Base-by-base conservation (phyloP, 768 basidiomycete genomes). In the Cystofilobasidium bisporidii region DNA sequence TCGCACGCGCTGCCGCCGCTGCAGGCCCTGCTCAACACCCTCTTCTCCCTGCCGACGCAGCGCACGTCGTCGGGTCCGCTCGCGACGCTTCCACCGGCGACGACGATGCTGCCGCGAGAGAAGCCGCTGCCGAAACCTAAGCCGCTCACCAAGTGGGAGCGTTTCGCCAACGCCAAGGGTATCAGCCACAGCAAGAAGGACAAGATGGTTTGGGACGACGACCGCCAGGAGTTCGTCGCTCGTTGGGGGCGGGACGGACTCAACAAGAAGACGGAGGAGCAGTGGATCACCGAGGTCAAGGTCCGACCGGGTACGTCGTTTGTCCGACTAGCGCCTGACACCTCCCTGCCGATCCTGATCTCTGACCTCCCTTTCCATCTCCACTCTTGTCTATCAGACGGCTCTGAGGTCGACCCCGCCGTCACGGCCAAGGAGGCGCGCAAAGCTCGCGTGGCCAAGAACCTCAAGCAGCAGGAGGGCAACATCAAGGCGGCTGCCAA, bases 51-150 rank as follows among this genome's bases (percentile, higher is more conserved):
- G 15, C 92, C 93, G 15, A 88, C 86, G 10, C 70, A 71, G 18
- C 79, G 81, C 56, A 79, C 84, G 14, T 87, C 89, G 17, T 70
- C 72, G 20, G 93, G 93, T 1, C 90, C 90, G 0, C 81, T 91
- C 59, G 89, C 87, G 1, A 81, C 84, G 65, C 86, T 96, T 3
- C 93, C 94, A 0, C 74, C 84, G 0, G 87, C 89, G 2, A 83
- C 81, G 1, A 89, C 87, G 32, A 79, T 81, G 57, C 83, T 98
- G 0, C 96, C 96, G 0, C 84, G 96, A 28, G 83, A 91, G 36
- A 98, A 99, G 76, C 90, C 89, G 0, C 81, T 98, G 2, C 96
- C 93, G 0, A 93, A 91, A 73, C 87, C 88, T 2, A 96, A 94
- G 78, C 86, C 87, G 12, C 85, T 82, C 40, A 98, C 94, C 10